These are phyloP conservation scores for Fusarium pseudocircinatum DNA, from an alignment of 2,329 filamentous ascomycete genomes.

Conservation along the genomic window DNA sequence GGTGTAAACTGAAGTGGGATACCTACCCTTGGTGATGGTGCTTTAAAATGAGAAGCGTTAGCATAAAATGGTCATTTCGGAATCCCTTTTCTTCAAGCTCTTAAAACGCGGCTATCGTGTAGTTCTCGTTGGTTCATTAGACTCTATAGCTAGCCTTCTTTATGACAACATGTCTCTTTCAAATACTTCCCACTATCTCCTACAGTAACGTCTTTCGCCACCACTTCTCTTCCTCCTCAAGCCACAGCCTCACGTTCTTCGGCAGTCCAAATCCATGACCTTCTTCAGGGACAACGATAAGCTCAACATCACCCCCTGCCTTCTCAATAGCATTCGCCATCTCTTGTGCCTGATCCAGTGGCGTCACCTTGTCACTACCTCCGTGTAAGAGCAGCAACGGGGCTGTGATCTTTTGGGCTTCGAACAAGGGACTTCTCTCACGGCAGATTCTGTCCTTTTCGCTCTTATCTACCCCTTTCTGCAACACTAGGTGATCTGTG, in stretches of 20 bases:
- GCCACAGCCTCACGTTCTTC: conserved; percentile 50
- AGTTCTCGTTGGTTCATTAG: background rate
- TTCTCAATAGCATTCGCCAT: conserved; percentile 58
- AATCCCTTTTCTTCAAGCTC: background rate
- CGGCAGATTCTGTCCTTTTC: conserved; percentile 54
- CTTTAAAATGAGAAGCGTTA: background rate
- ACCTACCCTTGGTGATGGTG: background rate
- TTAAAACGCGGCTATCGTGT: background rate
- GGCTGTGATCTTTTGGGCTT: conserved; percentile 57
- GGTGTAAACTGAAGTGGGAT: conserved; percentile 5
- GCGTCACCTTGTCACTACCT: conserved; percentile 65
- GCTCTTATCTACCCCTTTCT: conserved; percentile 46
- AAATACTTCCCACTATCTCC: background rate
- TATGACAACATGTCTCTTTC: background rate
- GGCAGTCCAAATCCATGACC: conserved; percentile 60
- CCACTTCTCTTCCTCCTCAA: conserved; percentile 59
- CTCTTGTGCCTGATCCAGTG: conserved; percentile 63
- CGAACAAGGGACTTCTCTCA: conserved; percentile 59
- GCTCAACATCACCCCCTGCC: conserved; percentile 55
- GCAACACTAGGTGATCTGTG: conserved; percentile 55
- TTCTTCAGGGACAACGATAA: conserved; percentile 60
- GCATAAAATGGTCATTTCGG: background rate
- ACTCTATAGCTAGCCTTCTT: background rate
- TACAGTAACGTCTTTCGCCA: conserved; percentile 55
- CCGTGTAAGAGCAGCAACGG: conserved; percentile 68